phyloP scores from a whole-genome alignment of 257 asterid species.

The Solanum peruvianum region DNA sequence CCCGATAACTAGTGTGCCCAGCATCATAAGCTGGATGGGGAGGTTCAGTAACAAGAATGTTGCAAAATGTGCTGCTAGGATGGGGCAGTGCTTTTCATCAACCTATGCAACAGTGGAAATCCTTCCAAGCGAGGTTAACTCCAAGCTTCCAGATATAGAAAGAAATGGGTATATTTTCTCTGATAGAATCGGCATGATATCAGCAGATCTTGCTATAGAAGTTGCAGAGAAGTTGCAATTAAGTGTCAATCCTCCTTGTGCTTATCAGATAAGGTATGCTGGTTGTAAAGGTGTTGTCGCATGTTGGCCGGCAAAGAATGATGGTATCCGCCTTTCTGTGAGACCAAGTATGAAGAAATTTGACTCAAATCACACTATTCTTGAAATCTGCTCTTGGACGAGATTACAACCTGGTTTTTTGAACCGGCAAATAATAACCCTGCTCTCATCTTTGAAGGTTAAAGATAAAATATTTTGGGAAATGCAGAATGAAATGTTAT shows the following conservation, averaged over 20 bases:
- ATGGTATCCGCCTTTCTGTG: slow-evolving; percentile 33
- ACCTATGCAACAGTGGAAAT: slow-evolving; percentile 88
- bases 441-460: slow-evolving; percentile 76
- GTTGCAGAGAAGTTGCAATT: slow-evolving; percentile 68
- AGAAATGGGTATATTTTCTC: slow-evolving; percentile 67
- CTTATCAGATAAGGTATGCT: slow-evolving; percentile 84
- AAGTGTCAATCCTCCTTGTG: slow-evolving; percentile 50
- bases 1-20: slow-evolving; percentile 11
- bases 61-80: slow-evolving; percentile 90
- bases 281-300: slow-evolving; percentile 91
- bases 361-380: slow-evolving; percentile 56
- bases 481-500: slow-evolving; percentile 71
- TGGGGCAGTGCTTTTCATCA: slow-evolving; percentile 96
- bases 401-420: slow-evolving; percentile 83
- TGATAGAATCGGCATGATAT: slow-evolving; percentile 79
- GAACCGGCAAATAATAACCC: slow-evolving; percentile 74
- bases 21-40: slow-evolving; percentile 78
- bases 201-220: slow-evolving; percentile 58
- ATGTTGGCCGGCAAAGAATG: slow-evolving; percentile 48
- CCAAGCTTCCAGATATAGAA: slow-evolving; percentile 33
- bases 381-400: slow-evolving; percentile 94
- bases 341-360: slow-evolving; percentile 76
- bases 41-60: slow-evolving; percentile 42
- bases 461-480: slow-evolving; percentile 49
- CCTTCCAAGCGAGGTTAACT: slow-evolving; percentile 25